phyloP scores from a whole-genome alignment of 78 protist species.

The Speleostelium caveatum region DNA sequence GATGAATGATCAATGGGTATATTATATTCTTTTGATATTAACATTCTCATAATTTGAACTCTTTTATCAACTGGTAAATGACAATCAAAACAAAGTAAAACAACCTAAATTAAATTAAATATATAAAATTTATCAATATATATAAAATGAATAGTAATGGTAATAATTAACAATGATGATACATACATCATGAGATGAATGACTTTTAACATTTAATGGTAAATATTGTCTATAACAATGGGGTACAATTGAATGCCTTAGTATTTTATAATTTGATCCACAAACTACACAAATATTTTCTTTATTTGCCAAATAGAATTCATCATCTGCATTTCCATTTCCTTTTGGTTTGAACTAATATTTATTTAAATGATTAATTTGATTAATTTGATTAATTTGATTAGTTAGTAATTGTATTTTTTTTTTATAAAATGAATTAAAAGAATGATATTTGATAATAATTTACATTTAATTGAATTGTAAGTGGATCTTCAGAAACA shows the following conservation, averaged over 20 bases:
- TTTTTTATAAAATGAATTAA: no score
- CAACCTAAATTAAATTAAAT: no score
- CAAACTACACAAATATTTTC: conserved; percentile 63
- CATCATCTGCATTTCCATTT: conserved; percentile 64
- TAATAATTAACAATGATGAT: no score
- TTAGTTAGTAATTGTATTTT: no score
- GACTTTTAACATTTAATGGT: conserved; percentile 36
- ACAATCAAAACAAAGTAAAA: conserved; percentile 63
- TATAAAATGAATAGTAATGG: not conserved
- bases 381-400: no score
- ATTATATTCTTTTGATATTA: conserved; percentile 30
- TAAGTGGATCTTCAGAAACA: conserved; percentile 10
- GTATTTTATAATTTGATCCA: conserved; percentile 32
- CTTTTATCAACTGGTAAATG: conserved; percentile 42
- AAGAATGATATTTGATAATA: not conserved
- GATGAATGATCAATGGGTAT: conserved; percentile 14
- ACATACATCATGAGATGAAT: conserved; percentile 24
- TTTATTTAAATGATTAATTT: no score
- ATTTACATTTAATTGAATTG: conserved; percentile 14
- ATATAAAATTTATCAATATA: not conserved
- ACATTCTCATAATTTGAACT: conserved; percentile 47
- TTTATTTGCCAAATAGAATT: conserved; percentile 40
- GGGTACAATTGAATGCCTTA: conserved; percentile 66
- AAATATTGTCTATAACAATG: conserved; percentile 74
- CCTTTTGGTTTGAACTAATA: conserved; percentile 54